Evolutionary conservation across 2,329 filamentous ascomycete species (phyloP).

Genomic region (Clarireedia paspali): DNA sequence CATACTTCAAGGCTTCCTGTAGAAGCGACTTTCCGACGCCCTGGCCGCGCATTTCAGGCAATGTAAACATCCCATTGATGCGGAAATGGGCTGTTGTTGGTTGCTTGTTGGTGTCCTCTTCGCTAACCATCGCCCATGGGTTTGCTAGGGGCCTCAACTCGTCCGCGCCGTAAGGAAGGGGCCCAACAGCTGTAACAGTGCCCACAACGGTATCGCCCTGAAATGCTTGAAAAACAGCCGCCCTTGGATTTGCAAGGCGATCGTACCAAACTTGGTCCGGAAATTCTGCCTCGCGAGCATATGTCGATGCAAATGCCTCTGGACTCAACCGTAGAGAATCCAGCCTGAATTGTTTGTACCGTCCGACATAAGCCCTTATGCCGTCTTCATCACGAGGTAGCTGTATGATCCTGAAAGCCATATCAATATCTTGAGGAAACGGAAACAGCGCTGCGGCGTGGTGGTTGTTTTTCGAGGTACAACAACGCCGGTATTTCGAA

Average conservation of each 20-base stretch:
- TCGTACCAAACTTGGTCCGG: constrained; percentile 31
- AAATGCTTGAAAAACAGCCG: constrained; percentile 30
- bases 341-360: constrained; percentile 24
- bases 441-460: background rate
- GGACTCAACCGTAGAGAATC: constrained; percentile 20
- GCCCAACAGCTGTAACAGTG: constrained; percentile 29
- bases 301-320: constrained; percentile 33
- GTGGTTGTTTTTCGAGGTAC: background rate
- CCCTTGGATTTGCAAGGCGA: constrained; percentile 31
- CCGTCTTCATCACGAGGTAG: constrained; percentile 20
- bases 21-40: constrained; percentile 31
- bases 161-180: constrained; percentile 19
- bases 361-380: constrained; percentile 15
- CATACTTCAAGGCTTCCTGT: constrained; percentile 24
- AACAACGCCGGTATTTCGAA: background rate
- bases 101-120: background rate
- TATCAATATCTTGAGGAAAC: constrained; percentile 1
- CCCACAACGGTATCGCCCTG: constrained; percentile 26
- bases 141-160: constrained; percentile 10
- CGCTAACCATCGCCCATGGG: constrained; percentile 14
- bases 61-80: constrained; percentile 33
- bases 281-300: constrained; percentile 31
- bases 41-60: constrained; percentile 30
- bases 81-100: constrained; percentile 24
- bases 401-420: constrained; percentile 23